These are phyloP conservation scores for Stagonosporopsis chrysanthemi DNA, from an alignment of 2,329 filamentous ascomycete species.

Conservation along the genomic window DNA sequence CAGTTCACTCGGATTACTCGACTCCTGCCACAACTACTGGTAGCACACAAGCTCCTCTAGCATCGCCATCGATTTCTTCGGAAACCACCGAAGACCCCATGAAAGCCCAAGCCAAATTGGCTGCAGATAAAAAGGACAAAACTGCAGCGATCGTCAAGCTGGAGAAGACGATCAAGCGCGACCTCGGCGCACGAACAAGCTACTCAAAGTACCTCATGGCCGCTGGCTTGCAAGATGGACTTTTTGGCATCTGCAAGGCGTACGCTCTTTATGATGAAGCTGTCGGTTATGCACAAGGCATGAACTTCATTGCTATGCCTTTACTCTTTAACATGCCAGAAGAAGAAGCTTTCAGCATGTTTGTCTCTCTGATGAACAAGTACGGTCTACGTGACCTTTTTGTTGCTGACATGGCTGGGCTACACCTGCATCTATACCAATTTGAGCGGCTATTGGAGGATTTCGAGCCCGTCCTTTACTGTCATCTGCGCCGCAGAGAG, in stretches of 20 bases:
- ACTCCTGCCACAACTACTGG: slow-evolving; percentile 63
- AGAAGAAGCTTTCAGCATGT: slow-evolving; percentile 92
- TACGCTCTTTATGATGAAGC: slow-evolving; percentile 95
- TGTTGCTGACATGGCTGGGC: slow-evolving; percentile 92
- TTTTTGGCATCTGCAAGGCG: slow-evolving; percentile 96
- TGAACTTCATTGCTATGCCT: slow-evolving; percentile 99
- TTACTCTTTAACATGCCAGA: slow-evolving; percentile 98
- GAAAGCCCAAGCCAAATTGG: slow-evolving; percentile 69
- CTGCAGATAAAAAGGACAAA: slow-evolving; percentile 78
- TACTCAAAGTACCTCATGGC: slow-evolving; percentile 96
- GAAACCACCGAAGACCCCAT: slow-evolving; percentile 65
- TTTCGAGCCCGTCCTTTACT: slow-evolving; percentile 90
- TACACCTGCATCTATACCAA: slow-evolving; percentile 92
- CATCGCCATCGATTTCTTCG: slow-evolving; percentile 65
- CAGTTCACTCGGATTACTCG: slow-evolving; percentile 80
- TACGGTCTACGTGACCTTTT: slow-evolving; percentile 94
- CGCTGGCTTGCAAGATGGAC: slow-evolving; percentile 87
- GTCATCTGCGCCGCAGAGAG: slow-evolving; percentile 85
- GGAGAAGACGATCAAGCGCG: slow-evolving; percentile 89
- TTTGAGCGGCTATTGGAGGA: slow-evolving; percentile 96
- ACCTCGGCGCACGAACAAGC: slow-evolving; percentile 90
- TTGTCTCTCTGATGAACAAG: slow-evolving; percentile 95
- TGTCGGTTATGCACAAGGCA: slow-evolving; percentile 96
- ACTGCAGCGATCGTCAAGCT: slow-evolving; percentile 76
- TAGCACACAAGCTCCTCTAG: slow-evolving; percentile 43